These are phyloP conservation scores for Erodium maritimum DNA, from an alignment of 345 rosid genomes.

Conservation along the genomic window DNA sequence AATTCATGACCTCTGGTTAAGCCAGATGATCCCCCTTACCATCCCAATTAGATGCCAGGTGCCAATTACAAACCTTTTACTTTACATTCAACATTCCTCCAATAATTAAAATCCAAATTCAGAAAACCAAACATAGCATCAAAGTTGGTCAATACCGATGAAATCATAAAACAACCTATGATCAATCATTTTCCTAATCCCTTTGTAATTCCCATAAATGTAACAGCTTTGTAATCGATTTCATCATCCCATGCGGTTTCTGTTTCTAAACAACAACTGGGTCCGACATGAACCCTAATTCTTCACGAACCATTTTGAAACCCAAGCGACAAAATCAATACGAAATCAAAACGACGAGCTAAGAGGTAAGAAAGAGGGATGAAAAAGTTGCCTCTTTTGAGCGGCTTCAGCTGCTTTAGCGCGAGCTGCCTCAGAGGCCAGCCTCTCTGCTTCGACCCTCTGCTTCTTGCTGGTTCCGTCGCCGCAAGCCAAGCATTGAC, in stretches of 20 bases:
- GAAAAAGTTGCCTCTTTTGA: constrained; percentile 42
- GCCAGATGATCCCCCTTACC: too few relatives aligned
- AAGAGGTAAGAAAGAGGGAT: too few relatives aligned
- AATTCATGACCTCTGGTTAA: too few relatives aligned
- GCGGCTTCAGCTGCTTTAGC: constrained; percentile 98
- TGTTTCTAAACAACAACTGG: not conserved
- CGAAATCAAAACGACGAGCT: not conserved
- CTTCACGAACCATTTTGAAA: not conserved
- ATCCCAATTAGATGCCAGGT: too few relatives aligned
- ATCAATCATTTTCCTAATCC: not conserved
- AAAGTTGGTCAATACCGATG: not conserved
- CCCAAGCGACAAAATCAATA: not conserved
- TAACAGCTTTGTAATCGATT: not conserved
- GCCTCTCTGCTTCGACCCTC: constrained; percentile 55
- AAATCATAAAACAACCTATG: not conserved
- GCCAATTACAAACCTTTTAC: too few relatives aligned
- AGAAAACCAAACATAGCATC: not conserved
- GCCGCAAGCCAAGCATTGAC: not conserved
- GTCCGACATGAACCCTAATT: not conserved
- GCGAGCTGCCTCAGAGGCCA: constrained; percentile 82
- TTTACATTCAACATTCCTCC: too few relatives aligned
- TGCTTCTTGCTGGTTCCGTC: constrained; percentile 21
- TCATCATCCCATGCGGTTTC: too few relatives aligned
- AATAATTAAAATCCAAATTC: not conserved
- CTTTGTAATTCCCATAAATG: not conserved